Percentiles rank a stretch among this genome's conserved stretches.
These are phyloP conservation scores for Leccinum disarticulatum DNA, from an alignment of 768 basidiomycete genomes.

Conservation along the genomic window DNA sequence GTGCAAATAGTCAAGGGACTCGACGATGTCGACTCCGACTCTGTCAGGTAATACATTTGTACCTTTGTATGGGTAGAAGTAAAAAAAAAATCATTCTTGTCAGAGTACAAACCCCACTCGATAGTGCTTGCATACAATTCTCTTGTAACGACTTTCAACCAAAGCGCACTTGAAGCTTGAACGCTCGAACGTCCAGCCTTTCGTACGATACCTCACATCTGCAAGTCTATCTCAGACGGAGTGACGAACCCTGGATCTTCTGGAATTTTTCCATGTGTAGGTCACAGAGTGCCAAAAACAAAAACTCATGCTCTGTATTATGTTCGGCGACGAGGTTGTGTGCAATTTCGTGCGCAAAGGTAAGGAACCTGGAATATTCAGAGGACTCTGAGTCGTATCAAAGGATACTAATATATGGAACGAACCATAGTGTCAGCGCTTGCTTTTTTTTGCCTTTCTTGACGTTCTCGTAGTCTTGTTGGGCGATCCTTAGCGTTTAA, in stretches of 20 bases:
- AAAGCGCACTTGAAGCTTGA: no score
- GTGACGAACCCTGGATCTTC: neutral
- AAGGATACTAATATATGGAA: neutral
- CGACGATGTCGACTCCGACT: no score
- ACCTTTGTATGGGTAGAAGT: no score
- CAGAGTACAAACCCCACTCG: no score
- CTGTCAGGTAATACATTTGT: no score
- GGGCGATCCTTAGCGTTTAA: neutral
- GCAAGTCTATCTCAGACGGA: no score
- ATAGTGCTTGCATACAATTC: no score
- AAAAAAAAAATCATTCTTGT: no score
- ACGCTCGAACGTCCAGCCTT: no score
- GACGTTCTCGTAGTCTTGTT: conserved; percentile 7
- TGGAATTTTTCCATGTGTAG: neutral
- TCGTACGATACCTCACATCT: no score
- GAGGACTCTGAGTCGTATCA: neutral
- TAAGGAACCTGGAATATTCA: neutral
- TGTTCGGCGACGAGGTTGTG: neutral
- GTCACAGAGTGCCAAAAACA: neutral
- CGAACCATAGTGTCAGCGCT: conserved; percentile 3
- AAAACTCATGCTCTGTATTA: neutral
- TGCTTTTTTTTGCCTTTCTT: neutral
- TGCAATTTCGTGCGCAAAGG: neutral
- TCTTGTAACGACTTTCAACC: no score
- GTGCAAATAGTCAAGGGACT: neutral